Percentiles rank a stretch among this genome's conserved stretches.
These are phyloP conservation scores for Orbilia oligospora DNA, from an alignment of 2,329 filamentous ascomycete genomes.

Conservation along the genomic window DNA sequence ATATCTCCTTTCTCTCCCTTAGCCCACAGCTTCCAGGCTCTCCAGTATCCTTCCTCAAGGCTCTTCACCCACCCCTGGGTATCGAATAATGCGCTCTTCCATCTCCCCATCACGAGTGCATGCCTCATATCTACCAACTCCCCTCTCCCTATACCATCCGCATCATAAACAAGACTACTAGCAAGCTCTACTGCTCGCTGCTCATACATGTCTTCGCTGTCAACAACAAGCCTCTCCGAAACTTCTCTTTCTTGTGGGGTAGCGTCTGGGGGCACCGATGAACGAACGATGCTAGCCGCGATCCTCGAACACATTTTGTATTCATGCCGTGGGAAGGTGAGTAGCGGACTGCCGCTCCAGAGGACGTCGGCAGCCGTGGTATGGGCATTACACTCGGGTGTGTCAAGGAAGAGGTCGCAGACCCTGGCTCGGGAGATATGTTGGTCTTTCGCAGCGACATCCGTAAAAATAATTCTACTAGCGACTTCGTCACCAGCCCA, in stretches of 20 bases:
- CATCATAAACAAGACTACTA: slow-evolving; percentile 74
- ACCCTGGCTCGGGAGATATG: slow-evolving; percentile 93
- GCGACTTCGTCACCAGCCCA: slow-evolving; percentile 92
- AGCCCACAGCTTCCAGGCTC: slow-evolving; percentile 91
- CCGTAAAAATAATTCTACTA: slow-evolving; percentile 90
- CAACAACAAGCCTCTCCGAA: slow-evolving; percentile 79
- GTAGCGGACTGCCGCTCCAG: slow-evolving; percentile 93
- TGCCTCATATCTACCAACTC: slow-evolving; percentile 83
- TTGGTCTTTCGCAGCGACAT: slow-evolving; percentile 93
- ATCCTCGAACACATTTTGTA: slow-evolving; percentile 99
- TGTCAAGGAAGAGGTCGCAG: slow-evolving; percentile 95
- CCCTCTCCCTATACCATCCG: slow-evolving; percentile 74
- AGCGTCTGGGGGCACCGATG: slow-evolving; percentile 80
- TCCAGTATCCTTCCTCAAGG: slow-evolving; percentile 87
- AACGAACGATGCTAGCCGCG: slow-evolving; percentile 93
- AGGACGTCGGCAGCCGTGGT: slow-evolving; percentile 96
- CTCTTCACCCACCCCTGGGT: slow-evolving; percentile 92
- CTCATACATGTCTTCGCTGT: slow-evolving; percentile 83
- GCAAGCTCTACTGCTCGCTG: slow-evolving; percentile 79
- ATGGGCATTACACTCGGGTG: slow-evolving; percentile 97
- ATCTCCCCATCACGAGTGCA: slow-evolving; percentile 85
- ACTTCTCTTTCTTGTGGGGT: slow-evolving; percentile 78
- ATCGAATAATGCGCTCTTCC: slow-evolving; percentile 90
- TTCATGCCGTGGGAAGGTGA: slow-evolving; percentile 89
- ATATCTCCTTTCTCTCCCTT: slow-evolving; percentile 91